Evolutionary conservation across 805 yeast genomes (phyloP).

Genomic region (Sporopachydermia lactativora): DNA sequence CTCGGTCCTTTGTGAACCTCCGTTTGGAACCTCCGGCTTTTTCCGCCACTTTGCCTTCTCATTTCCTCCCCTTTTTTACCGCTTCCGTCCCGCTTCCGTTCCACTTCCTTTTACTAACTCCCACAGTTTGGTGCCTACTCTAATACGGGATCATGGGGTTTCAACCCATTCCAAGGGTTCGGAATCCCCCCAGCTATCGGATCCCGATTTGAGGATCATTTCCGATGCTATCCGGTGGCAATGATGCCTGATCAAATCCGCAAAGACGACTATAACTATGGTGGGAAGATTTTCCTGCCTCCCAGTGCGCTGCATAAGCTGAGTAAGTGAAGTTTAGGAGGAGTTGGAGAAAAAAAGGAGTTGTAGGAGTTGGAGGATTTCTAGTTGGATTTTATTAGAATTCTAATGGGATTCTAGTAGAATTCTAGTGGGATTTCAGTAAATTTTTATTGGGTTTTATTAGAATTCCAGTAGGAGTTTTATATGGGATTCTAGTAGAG

Average conservation of each 20-base stretch:
- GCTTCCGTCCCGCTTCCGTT: no score
- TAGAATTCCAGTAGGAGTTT: no score
- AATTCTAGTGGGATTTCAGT: no score
- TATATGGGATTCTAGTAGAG: no score
- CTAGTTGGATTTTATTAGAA: no score
- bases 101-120: constrained; percentile 3
- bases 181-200: constrained; percentile 13
- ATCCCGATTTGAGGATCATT: constrained; percentile 60
- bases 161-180: background rate
- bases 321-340: constrained; percentile 13
- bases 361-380: background rate
- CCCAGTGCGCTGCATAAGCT: constrained; percentile 82
- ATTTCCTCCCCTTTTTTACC: no score
- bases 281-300: constrained; percentile 93
- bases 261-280: constrained; percentile 72
- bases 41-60: no score
- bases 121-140: constrained; percentile 7
- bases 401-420: no score
- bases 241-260: constrained; percentile 73
- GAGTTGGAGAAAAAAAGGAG: no score
- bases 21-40: no score
- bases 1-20: no score
- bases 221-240: constrained; percentile 82
- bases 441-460: no score
- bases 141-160: background rate